Percentiles rank a stretch among this genome's conserved stretches.
Conservation (phyloP, 192 early-diverging fungal genomes). For the Dissophora globulifera region DNA sequence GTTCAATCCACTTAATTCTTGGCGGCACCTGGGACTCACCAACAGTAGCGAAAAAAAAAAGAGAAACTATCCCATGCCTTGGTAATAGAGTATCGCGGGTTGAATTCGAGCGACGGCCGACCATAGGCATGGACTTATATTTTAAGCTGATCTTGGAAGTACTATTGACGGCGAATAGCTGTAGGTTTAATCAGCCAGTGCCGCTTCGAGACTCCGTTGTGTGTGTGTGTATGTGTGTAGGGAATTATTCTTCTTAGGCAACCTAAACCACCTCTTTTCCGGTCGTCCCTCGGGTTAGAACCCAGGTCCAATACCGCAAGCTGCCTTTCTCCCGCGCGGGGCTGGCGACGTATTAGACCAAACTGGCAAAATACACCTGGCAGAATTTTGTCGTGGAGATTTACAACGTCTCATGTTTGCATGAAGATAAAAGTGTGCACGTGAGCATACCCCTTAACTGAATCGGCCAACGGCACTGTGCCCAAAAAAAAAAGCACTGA, state of each 20-base stretch:
- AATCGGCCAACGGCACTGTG: no score
- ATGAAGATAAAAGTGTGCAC: no score
- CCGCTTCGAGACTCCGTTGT: conserved; percentile 53
- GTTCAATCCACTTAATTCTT: no score
- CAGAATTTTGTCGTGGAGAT: not conserved
- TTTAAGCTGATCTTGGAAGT: conserved; percentile 48
- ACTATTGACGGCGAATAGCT: conserved; percentile 54
- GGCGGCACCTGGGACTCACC: not conserved
- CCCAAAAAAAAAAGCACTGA: no score
- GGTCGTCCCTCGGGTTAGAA: conserved; percentile 25
- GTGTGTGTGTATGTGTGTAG: conserved; percentile 8
- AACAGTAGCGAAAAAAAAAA: conserved; percentile 7
- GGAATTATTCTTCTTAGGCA: no score
- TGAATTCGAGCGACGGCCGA: conserved; percentile 53
- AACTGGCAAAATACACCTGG: conserved; percentile 21
- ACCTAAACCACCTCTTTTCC: no score
- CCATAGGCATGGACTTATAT: conserved; percentile 44
- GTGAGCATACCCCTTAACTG: no score
- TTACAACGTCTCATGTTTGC: no score
- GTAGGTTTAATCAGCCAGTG: conserved; percentile 43
- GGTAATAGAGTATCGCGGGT: conserved; percentile 52
- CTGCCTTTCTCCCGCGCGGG: conserved; percentile 12
- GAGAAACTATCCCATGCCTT: conserved; percentile 40
- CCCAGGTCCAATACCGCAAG: no score
- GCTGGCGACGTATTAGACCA: conserved; percentile 11